Percentiles rank a stretch among this genome's conserved stretches.
phyloP scores from a whole-genome alignment of 2,329 filamentous ascomycete genomes.

The Cryphonectria carpinicola region DNA sequence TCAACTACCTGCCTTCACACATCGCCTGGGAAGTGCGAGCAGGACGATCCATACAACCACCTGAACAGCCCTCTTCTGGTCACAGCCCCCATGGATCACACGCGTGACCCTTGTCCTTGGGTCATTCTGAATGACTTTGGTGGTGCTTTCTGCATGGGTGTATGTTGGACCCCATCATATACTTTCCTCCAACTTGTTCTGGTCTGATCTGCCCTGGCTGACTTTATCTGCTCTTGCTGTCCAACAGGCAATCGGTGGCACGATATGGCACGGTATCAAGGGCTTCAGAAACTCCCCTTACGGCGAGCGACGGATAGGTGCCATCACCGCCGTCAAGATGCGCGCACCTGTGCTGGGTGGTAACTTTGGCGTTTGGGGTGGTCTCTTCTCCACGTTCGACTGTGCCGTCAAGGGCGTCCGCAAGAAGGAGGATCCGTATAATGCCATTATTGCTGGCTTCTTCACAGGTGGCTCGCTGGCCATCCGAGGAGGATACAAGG shows the following conservation, averaged over 20 bases:
- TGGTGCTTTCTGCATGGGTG: conserved; percentile 95
- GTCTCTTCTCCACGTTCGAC: conserved; percentile 93
- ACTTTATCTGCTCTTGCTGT: conserved; percentile 22
- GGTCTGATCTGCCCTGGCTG: conserved; percentile 4
- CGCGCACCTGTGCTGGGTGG: conserved; percentile 93
- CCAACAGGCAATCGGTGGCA: conserved; percentile 70
- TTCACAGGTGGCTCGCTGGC: conserved; percentile 93
- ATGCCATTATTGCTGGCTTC: conserved; percentile 96
- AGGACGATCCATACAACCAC: background rate
- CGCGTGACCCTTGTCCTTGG: conserved; percentile 94
- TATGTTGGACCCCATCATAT: conserved; percentile 52
- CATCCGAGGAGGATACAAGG: conserved; percentile 87
- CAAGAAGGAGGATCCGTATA: conserved; percentile 98
- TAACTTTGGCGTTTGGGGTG: conserved; percentile 98
- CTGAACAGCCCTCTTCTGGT: background rate
- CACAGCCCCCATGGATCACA: conserved; percentile 76
- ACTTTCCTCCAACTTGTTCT: background rate
- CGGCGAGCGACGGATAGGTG: conserved; percentile 93
- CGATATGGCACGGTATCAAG: conserved; percentile 97
- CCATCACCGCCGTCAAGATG: conserved; percentile 96
- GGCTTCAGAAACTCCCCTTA: conserved; percentile 88
- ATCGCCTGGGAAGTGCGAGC: background rate
- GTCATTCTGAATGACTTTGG: conserved; percentile 97
- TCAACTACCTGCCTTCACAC: background rate
- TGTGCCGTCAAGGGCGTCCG: conserved; percentile 93